Conservation (phyloP, 164 flowering plant genomes). For the Akebia trifoliata region DNA sequence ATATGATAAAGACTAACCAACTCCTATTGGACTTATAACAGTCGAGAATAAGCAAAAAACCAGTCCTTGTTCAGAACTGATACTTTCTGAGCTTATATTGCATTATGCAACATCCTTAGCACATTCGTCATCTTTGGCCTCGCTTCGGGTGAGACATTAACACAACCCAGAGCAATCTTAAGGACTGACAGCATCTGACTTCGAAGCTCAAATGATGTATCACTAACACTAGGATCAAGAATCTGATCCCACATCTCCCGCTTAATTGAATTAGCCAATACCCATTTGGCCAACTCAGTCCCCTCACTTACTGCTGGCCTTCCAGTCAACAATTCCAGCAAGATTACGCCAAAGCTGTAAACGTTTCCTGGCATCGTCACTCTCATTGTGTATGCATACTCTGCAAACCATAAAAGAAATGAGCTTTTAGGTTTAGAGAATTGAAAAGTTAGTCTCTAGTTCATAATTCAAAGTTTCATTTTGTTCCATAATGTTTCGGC, state of each 20-base stretch:
- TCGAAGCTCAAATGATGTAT: conserved; percentile 34
- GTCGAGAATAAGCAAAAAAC: too few species aligned
- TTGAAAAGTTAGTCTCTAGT: conserved; percentile 1
- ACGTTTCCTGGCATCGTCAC: conserved; percentile 71
- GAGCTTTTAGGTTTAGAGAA: neutral
- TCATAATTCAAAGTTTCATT: too few species aligned
- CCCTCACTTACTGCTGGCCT: conserved; percentile 63
- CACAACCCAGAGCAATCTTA: conserved; percentile 58
- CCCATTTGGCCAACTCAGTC: conserved; percentile 61
- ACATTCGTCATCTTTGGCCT: conserved; percentile 70
- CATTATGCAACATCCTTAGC: conserved; percentile 59
- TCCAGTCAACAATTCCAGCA: conserved; percentile 65
- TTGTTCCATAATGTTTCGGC: too few species aligned
- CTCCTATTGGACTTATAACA: too few species aligned
- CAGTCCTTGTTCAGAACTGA: neutral
- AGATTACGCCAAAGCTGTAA: conserved; percentile 72
- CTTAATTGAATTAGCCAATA: conserved; percentile 31
- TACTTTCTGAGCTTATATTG: conserved; percentile 27
- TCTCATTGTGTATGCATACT: conserved; percentile 85
- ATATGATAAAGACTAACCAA: too few species aligned
- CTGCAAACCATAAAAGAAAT: conserved; percentile 29
- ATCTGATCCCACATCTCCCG: conserved; percentile 42
- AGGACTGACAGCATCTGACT: conserved; percentile 68
- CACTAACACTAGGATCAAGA: conserved; percentile 46
- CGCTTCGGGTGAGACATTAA: conserved; percentile 48